Evolutionary conservation across 1,139 yeast genomes (phyloP), one percentile per base, ranked within the genome.

Genomic region (Chernovozyma aurita): DNA sequence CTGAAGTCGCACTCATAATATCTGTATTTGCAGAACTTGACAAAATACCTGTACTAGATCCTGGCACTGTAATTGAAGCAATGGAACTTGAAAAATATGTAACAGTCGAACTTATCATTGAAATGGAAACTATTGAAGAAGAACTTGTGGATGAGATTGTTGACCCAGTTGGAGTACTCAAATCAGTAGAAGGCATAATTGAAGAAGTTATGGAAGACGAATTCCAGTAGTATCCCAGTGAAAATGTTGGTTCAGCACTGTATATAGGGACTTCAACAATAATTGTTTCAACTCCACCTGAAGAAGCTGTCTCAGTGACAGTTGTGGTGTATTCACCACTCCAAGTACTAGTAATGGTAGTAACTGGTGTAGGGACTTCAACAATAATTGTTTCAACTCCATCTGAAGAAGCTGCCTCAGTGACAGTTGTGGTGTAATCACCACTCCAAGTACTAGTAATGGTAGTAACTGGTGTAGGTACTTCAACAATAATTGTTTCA

Each of bases 261-360:
- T n/a, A n/a, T n/a, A 9, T 39, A 5, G 35, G 32, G 17, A 48
- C 45, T 12, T 47, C 53, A 16, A 56, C 45, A 1, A 44, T 31
- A 4, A 48, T 41, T 1, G 54, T 52, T 13, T 39, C 43, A 3
- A 53, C 52, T 8, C 42, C 48, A 13, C 44, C 48, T 11, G 36
- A n/a, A 1, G 28, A 31, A 28, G 28, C 18, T 13, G 40, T 31
- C 27, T 33, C 53, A 52, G 55, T 51, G 2, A 47, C 41, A 5
- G 24, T 13, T 5, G 63, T 55, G 3, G 47, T 43, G n/a, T n/a
- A n/a, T 4, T 49, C 15, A 2, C 56, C 61, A 7, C 56, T 46
- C 46, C 52, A 54, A 17, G 65, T 59, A 5, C 28, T 31, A 0
- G 66, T 61, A 9, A 31, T 24, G 6, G 48, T 40, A n/a, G 49